Evolutionary conservation across 768 basidiomycete species (phyloP).

Genomic region (Amanita muscaria): DNA sequence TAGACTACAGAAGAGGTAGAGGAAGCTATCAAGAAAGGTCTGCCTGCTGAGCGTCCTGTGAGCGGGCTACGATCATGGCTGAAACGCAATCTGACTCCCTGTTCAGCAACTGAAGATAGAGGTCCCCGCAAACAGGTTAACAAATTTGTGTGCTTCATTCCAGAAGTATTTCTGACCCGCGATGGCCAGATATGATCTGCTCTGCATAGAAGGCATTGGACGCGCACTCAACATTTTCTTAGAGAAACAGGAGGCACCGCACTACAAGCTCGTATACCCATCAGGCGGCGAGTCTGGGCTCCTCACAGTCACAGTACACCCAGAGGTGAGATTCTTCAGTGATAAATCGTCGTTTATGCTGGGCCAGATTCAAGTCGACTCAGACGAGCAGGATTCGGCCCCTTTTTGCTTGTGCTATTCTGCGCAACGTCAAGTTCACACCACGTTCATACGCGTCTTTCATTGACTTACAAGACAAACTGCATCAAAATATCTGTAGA

Average conservation of each 20-base stretch:
- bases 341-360: background rate
- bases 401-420: constrained; percentile 82
- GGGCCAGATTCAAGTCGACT: background rate
- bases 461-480: constrained; percentile 98
- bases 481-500: constrained; percentile 93
- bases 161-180: constrained; percentile 2
- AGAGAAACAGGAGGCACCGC: constrained; percentile 53
- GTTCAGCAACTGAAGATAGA: constrained; percentile 95
- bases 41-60: constrained; percentile 80
- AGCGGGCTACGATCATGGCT: constrained; percentile 14
- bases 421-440: constrained; percentile 87
- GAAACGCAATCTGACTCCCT: constrained; percentile 5
- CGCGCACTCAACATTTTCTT: constrained; percentile 81
- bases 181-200: constrained; percentile 77
- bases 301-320: constrained; percentile 56
- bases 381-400: constrained; percentile 82
- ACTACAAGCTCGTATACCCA: constrained; percentile 68
- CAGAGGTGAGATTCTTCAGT: constrained; percentile 47
- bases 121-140: constrained; percentile 90
- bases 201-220: constrained; percentile 95
- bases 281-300: constrained; percentile 56
- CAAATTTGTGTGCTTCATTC: background rate
- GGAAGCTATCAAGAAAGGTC: constrained; percentile 70
- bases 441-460: constrained; percentile 88
- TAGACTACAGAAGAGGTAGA: constrained; percentile 89